Conservation (phyloP, 192 early-diverging fungal species). For the Phycomyces nitens region DNA sequence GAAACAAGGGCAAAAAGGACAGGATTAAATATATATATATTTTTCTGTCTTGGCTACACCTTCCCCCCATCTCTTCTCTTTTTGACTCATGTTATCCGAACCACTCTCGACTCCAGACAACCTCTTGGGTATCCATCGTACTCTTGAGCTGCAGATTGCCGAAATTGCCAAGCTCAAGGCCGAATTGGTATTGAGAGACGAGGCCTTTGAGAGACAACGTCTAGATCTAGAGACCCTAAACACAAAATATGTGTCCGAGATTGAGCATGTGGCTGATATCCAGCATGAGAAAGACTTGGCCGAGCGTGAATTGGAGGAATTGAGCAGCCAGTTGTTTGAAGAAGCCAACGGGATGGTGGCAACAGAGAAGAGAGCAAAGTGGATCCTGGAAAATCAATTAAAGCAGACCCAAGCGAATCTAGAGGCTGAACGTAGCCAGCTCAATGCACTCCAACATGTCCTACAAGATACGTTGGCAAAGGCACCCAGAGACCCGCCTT, state of each 20-base stretch:
- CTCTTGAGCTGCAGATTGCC: background rate
- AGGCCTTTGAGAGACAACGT: slow-evolving; percentile 60
- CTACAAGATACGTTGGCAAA: background rate
- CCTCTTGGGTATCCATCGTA: background rate
- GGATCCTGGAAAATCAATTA: slow-evolving; percentile 53
- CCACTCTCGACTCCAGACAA: background rate
- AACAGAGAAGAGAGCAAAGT: slow-evolving; percentile 56
- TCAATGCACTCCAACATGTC: slow-evolving; percentile 59
- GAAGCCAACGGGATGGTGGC: slow-evolving; percentile 91
- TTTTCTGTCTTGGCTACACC: background rate
- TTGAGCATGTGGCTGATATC: slow-evolving; percentile 78
- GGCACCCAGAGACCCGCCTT: background rate
- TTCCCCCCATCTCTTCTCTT: background rate
- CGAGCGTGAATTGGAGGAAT: slow-evolving; percentile 88
- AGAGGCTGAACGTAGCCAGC: slow-evolving; percentile 69
- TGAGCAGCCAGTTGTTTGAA: slow-evolving; percentile 82
- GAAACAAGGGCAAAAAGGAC: background rate
- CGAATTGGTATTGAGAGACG: slow-evolving; percentile 58
- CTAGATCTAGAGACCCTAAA: slow-evolving; percentile 62
- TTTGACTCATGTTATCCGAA: background rate
- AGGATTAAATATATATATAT: background rate
- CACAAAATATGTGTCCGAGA: slow-evolving; percentile 72
- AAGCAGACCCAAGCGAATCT: slow-evolving; percentile 57
- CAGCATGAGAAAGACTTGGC: slow-evolving; percentile 83
- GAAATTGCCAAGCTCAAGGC: slow-evolving; percentile 47